Evolutionary conservation across 352 stramenopile species (phyloP).

Genomic region (Aphanomyces astaci): DNA sequence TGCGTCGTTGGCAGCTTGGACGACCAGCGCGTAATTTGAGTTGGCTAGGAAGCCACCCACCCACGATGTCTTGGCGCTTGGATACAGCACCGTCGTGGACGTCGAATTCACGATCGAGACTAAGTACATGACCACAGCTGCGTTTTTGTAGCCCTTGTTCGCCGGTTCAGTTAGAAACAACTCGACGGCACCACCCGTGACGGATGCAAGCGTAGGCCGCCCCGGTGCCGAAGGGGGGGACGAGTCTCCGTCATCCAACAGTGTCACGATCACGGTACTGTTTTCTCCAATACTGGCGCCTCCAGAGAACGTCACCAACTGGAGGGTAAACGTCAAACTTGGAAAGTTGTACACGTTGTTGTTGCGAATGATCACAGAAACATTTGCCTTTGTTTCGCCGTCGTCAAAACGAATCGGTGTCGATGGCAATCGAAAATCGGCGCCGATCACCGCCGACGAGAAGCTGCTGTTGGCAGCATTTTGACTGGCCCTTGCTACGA

Average conservation of each 20-base stretch:
- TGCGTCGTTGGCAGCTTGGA: slow-evolving; percentile 37
- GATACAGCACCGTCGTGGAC: slow-evolving; percentile 23
- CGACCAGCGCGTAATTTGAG: slow-evolving; percentile 29
- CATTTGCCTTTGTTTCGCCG: slow-evolving; percentile 28
- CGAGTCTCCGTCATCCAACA: background rate
- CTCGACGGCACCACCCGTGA: slow-evolving; percentile 2
- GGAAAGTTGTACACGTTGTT: slow-evolving; percentile 30
- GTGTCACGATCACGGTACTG: background rate
- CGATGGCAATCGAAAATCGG: slow-evolving; percentile 36
- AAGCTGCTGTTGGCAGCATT: slow-evolving; percentile 35
- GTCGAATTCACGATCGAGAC: slow-evolving; percentile 25
- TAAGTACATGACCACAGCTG: slow-evolving; percentile 32
- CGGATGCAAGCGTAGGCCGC: background rate
- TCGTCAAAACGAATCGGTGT: slow-evolving; percentile 34
- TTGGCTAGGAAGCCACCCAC: slow-evolving; percentile 33
- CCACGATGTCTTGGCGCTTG: background rate
- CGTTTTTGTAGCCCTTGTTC: slow-evolving; percentile 2
- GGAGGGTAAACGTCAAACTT: background rate
- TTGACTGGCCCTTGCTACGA: slow-evolving; percentile 18
- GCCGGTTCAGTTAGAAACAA: background rate
- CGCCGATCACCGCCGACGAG: slow-evolving; percentile 34
- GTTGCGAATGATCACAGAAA: slow-evolving; percentile 52
- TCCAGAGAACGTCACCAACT: background rate
- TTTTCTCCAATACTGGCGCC: background rate
- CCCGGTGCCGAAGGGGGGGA: background rate